Base-by-base conservation (phyloP, 2,329 filamentous ascomycete species). In the Graphiopsis chlorocephala region DNA sequence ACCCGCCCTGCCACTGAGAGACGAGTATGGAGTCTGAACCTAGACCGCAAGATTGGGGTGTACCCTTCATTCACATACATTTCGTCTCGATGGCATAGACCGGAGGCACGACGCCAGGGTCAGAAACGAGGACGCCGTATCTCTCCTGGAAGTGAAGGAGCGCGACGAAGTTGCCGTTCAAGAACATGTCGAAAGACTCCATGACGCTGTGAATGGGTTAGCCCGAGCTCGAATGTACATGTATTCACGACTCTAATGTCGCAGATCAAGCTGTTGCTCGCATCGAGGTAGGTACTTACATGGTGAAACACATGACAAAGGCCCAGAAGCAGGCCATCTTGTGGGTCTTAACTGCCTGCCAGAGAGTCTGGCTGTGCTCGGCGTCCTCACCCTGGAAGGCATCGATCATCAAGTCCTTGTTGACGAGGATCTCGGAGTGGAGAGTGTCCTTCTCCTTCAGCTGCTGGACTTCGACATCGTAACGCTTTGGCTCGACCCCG, bases 181-280 rank as follows among this genome's bases (percentile, higher is more conserved):
- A 74, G 78, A 87, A 86, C 67, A 86, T 81, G 73, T 80, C 81
- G 78, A 85, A 87, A 3, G 84, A 82, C 72, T 87, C 85, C 85
- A 87, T 87, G 66, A 85, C 84, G 83, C 68, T 52, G 47, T 12
- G n/a, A 28, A 47, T 14, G 10, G 3, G 31, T 58, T 17, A 58
- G 55, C 15, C 10, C n/a, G 20, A 38, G 8, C 15, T 33, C 28
- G 17, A 20, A 11, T 29, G 2, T 17, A 31, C 8, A 11, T 29
- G 2, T 17, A 31, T 15, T 55, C 62, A 20, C 62, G 52, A 26
- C 68, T 65, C 66, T 56, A 42, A 68, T 70, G 66, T 23, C 23
- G n/a, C 38, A 20, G n/a, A 12, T 45, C 1, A 68, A 55, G 53
- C 38, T 29, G 57, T 56, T 48, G 52, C n/a, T 35, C 33, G 45